Percentiles rank a stretch among this genome's conserved stretches.
These are phyloP conservation scores for Groenewaldozyma sp. DNA, from an alignment of 1,139 yeast genomes.

Conservation along the genomic window DNA sequence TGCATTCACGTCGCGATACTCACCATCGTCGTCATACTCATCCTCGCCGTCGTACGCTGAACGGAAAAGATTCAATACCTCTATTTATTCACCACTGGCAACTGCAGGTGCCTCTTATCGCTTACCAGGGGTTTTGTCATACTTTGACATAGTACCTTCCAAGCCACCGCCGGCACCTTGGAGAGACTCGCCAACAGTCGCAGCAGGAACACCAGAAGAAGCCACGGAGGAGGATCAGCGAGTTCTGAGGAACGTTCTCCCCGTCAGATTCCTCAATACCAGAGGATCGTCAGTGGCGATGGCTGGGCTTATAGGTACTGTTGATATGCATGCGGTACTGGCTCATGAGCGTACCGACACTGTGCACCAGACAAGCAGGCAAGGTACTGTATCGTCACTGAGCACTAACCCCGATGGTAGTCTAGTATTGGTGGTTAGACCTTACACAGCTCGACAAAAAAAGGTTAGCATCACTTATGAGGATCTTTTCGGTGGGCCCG, in stretches of 20 bases:
- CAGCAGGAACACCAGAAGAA: background rate
- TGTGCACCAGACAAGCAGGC: background rate
- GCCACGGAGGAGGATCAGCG: background rate
- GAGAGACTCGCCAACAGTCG: too few relatives aligned
- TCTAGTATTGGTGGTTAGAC: background rate
- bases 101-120: conserved; percentile 1
- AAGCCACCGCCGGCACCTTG: too few relatives aligned
- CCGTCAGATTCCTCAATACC: conserved; percentile 1
- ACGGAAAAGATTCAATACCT: too few relatives aligned
- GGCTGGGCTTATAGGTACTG: background rate
- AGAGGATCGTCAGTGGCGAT: conserved; percentile 1
- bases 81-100: background rate
- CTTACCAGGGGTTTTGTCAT: background rate
- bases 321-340: background rate
- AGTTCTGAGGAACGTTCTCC: background rate
- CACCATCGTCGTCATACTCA: background rate
- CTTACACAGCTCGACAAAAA: background rate
- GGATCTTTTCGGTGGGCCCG: background rate
- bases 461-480: background rate
- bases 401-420: background rate
- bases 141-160: background rate
- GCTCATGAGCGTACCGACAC: conserved; percentile 2
- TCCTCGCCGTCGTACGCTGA: background rate
- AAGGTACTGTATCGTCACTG: background rate
- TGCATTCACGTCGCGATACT: background rate